A percentile compares a stretch with the other conserved stretches of the same genome.
phyloP scores from a whole-genome alignment of 2,329 filamentous ascomycete genomes.

The Coleophoma eucalyptorum region DNA sequence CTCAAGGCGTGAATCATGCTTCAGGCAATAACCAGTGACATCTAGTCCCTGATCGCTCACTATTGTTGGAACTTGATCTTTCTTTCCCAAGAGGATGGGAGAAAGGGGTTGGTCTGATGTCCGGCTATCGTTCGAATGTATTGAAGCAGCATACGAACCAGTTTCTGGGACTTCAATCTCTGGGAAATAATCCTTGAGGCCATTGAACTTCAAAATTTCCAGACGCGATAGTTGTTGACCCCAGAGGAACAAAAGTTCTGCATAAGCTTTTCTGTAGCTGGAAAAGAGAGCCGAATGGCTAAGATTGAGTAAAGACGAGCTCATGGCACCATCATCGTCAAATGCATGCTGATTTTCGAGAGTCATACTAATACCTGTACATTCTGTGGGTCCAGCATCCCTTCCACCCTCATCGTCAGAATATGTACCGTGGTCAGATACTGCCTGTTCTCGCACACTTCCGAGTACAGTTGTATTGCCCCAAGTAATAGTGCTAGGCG shows the following conservation, averaged over 20 bases:
- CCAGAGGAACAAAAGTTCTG: slow-evolving; percentile 68
- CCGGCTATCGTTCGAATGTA: slow-evolving; percentile 21
- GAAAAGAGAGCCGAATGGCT: slow-evolving; percentile 43
- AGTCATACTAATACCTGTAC: slow-evolving; percentile 34
- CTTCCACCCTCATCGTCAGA: slow-evolving; percentile 24
- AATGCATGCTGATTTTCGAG: slow-evolving; percentile 62
- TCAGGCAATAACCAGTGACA: slow-evolving; percentile 57
- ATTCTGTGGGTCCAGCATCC: slow-evolving; percentile 15
- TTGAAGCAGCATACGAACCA: slow-evolving; percentile 20
- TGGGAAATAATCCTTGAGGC: slow-evolving; percentile 45
- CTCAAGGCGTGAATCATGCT: slow-evolving; percentile 60
- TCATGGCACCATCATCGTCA: slow-evolving; percentile 65
- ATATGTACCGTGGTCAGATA: slow-evolving; percentile 15
- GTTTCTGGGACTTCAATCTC: slow-evolving; percentile 22
- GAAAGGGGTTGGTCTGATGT: slow-evolving; percentile 30
- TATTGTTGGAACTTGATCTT: slow-evolving; percentile 45
- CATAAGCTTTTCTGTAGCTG: slow-evolving; percentile 62
- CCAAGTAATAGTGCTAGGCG: slow-evolving; percentile 36
- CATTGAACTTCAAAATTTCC: slow-evolving; percentile 68
- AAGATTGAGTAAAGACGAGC: slow-evolving; percentile 52
- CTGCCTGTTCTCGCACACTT: slow-evolving; percentile 27
- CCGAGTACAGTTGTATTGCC: slow-evolving; percentile 32
- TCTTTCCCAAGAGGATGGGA: slow-evolving; percentile 53
- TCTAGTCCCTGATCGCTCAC: slow-evolving; percentile 48
- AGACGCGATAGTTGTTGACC: slow-evolving; percentile 56